Percentiles rank a stretch among this genome's conserved stretches.
These are phyloP conservation scores for Hortaea werneckii DNA, from an alignment of 2,329 filamentous ascomycete species.

Conservation along the genomic window DNA sequence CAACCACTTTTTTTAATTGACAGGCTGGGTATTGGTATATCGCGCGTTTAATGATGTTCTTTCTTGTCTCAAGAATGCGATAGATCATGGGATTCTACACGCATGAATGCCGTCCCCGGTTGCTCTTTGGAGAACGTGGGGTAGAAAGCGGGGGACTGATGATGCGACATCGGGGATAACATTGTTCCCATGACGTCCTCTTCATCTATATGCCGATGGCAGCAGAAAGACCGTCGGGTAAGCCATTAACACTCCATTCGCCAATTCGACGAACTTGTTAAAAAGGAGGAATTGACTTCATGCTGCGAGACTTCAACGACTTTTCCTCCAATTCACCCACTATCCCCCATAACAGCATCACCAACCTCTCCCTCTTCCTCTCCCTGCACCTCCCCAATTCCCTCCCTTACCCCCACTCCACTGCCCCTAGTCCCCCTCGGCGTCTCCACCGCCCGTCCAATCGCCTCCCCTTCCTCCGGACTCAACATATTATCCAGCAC, in stretches of 20 bases:
- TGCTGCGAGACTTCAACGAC: too few relatives aligned
- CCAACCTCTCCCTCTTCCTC: not conserved
- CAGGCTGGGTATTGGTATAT: not conserved
- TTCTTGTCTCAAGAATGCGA: too few relatives aligned
- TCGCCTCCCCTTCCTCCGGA: slow-evolving; percentile 62
- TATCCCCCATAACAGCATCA: not conserved
- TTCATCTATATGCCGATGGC: too few relatives aligned
- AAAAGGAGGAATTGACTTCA: too few relatives aligned
- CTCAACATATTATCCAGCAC: slow-evolving; percentile 73
- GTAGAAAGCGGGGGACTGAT: not conserved
- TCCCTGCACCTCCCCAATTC: not conserved
- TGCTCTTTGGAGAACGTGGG: too few relatives aligned
- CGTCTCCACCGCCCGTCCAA: slow-evolving; percentile 37
- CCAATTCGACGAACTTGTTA: too few relatives aligned
- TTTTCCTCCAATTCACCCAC: too few relatives aligned
- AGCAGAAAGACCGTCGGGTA: too few relatives aligned
- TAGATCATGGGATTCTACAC: too few relatives aligned
- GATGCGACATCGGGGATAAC: not conserved
- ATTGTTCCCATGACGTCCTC: too few relatives aligned
- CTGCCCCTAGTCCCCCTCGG: slow-evolving; percentile 17
- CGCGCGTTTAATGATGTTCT: not conserved
- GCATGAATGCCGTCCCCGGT: too few relatives aligned
- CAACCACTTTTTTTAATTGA: not conserved
- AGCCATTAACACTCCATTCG: too few relatives aligned
- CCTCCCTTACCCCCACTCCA: slow-evolving; percentile 1